Base-by-base conservation (phyloP, 2,329 filamentous ascomycete genomes). In the Stagonosporopsis vannaccii region DNA sequence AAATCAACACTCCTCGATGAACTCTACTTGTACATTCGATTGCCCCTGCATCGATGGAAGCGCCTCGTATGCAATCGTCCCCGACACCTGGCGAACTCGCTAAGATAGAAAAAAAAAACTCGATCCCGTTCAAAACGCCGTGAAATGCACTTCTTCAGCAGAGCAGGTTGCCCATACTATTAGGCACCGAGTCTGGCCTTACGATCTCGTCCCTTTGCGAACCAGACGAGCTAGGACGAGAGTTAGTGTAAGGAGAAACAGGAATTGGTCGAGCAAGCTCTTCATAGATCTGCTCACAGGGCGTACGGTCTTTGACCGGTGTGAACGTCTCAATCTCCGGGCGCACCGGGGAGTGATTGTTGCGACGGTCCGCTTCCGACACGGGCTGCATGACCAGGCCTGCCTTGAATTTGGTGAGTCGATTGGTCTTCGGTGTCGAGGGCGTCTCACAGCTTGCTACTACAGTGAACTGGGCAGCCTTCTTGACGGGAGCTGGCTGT, bases 281-380 rank as follows among this genome's bases (percentile, higher is more conserved):
- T 19, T 70, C 62, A 11, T 58, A 62, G 11, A 71, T 52, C 51
- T 72, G 70, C 56, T 69, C 63, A 54, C 61, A 67, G 36, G 69
- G 61, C 19, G 69, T 70, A 20, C 68, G 66, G n/a, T 60, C 51
- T 51, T 70, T 72, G 33, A 60, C 52, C 2, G 70, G 70, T 19
- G 71, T 74, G 28, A 74, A 69, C 17, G 59, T 51, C 41, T 74
- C 71, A 4, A 73, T 36, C n/a, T 58, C 51, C 36, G 72, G 72
- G 3, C 69, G 66, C 23, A 64, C 57, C 8, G 68, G 68, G 2
- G 66, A 67, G 13, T 67, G 62, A 30, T 77, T 76, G 63, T 71
- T 71, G 23, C 72, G 70, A n/a, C 58, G 52, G 33, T 73, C 70
- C 6, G 63, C 63, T 13, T 64, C 57, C 9, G 73, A 71, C 17